Conservation (phyloP, 352 stramenopile species). For the Saprolegnia diclina region DNA sequence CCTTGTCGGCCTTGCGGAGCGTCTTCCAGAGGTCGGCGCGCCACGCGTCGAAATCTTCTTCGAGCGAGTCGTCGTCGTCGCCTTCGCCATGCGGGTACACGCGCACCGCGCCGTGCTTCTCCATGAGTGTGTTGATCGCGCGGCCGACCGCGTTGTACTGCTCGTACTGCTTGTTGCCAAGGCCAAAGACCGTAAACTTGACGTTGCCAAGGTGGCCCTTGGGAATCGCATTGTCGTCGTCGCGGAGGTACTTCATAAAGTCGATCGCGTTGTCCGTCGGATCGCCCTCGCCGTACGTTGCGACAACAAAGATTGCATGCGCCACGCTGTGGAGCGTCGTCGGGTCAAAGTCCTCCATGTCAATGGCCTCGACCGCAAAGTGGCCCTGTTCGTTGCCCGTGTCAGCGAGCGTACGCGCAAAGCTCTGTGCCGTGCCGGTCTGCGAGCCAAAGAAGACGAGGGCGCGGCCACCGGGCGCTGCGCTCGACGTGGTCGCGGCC, state of each 20-base stretch:
- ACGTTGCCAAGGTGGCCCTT: conserved; percentile 49
- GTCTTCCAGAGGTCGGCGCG: conserved; percentile 91
- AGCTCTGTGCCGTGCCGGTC: conserved; percentile 96
- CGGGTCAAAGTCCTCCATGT: conserved; percentile 94
- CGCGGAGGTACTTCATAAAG: conserved; percentile 90
- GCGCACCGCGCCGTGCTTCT: conserved; percentile 69
- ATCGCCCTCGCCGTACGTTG: conserved; percentile 98
- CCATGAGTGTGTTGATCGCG: conserved; percentile 86
- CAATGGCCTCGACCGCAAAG: conserved; percentile 81
- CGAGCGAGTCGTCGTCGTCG: conserved; percentile 94
- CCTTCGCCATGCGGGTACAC: conserved; percentile 91
- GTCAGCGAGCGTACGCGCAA: conserved; percentile 90
- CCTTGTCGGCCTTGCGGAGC: conserved; percentile 37
- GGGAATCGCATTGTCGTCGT: conserved; percentile 36
- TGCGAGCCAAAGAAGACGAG: conserved; percentile 96
- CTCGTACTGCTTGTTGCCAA: conserved; percentile 98
- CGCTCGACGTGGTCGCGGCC: conserved; percentile 35
- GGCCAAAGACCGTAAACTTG: conserved; percentile 94
- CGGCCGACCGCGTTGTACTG: conserved; percentile 97
- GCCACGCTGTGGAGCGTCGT: conserved; percentile 38
- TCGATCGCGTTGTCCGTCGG: conserved; percentile 95
- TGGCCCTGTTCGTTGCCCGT: conserved; percentile 80
- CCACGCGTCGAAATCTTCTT: conserved; percentile 92
- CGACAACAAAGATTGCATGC: conserved; percentile 92
- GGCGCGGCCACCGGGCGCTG: conserved; percentile 56